Base-by-base conservation (phyloP, 2,329 filamentous ascomycete species). In the Exophiala mesophila region DNA sequence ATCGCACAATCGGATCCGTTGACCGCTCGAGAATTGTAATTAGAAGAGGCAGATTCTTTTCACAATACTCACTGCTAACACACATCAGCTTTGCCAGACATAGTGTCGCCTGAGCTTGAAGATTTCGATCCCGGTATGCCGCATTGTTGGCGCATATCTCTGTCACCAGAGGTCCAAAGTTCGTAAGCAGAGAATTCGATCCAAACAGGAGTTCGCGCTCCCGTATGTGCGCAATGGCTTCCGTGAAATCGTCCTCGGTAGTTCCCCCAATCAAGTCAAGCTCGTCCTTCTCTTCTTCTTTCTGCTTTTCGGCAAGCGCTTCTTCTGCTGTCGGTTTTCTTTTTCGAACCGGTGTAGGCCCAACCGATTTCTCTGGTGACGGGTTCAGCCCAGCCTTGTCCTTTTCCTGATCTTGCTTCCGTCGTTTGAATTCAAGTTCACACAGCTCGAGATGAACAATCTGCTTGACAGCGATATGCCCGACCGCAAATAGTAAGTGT, bases 61-160 rank as follows among this genome's bases (percentile, higher is more conserved):
- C 92, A 66, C 92, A 98, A 69, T 96, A 98, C 64, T 97, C 88
- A 4, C 86, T 83, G 56, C 87, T 94, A 30, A 98, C 89, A 59
- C 94, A 98, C 94, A 98, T 98, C 47, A 98, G 79, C 71, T 98
- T 98, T 3, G 90, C 90, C 59, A 98, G 77, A 61, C 92, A 98
- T 6, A 98, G 72, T 1, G 92, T 95, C 8, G 92, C 89, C 29
- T 94, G 87, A 16, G 88, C 88, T 66, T 98, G 92, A 8, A 98
- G 77, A 43, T 87, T 88, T 51, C 85, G 82, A 66, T 96, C 88
- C 43, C 83, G 81, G 67, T 97, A 97, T 1, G 82, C 82, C 4
- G 88, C 95, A 66, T 94, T 97, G 66, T 94, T 94, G 52, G 85
- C 83, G 67, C 92, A 97, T 44, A 98, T 87, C 60, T 98, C 92